A percentile compares a stretch with the other conserved stretches of the same genome.
phyloP scores from a whole-genome alignment of 176 grass and related monocot genomes.

The Phoenix dactylifera region DNA sequence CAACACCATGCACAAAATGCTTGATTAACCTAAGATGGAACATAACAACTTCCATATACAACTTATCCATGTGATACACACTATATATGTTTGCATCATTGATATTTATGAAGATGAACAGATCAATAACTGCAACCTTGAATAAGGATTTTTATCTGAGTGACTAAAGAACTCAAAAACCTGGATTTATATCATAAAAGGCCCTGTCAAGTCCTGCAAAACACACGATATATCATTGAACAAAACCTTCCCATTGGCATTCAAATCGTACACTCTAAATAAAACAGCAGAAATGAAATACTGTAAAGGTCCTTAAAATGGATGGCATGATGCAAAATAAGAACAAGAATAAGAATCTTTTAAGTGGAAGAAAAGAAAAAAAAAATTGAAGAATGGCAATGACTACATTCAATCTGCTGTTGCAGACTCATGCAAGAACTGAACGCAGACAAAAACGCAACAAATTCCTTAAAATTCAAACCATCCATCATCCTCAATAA shows the following conservation, averaged over 20 bases:
- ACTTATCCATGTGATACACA: too few relatives aligned
- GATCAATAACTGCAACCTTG: too few relatives aligned
- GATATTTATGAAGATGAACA: too few relatives aligned
- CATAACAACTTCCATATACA: too few relatives aligned
- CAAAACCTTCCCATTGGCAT: constrained; percentile 75
- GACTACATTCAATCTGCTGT: constrained; percentile 74
- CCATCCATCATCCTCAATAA: constrained; percentile 81
- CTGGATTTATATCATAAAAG: constrained; percentile 44
- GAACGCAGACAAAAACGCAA: constrained; percentile 79
- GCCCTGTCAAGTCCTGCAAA: constrained; percentile 59
- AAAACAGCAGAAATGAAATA: constrained; percentile 46
- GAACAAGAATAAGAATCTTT: not conserved
- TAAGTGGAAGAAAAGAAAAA: not conserved
- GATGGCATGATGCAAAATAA: not conserved
- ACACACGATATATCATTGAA: constrained; percentile 67
- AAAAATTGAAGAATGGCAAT: not conserved
- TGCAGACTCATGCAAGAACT: constrained; percentile 44
- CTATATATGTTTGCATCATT: too few relatives aligned
- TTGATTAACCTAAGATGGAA: too few relatives aligned
- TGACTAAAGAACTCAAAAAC: constrained; percentile 7
- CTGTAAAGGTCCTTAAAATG: not conserved
- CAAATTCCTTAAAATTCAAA: constrained; percentile 92
- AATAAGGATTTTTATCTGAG: too few relatives aligned
- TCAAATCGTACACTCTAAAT: constrained; percentile 72
- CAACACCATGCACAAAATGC: too few relatives aligned